Conservation (phyloP, 176 grass and related monocot species). For the Saccharum officinarum region DNA sequence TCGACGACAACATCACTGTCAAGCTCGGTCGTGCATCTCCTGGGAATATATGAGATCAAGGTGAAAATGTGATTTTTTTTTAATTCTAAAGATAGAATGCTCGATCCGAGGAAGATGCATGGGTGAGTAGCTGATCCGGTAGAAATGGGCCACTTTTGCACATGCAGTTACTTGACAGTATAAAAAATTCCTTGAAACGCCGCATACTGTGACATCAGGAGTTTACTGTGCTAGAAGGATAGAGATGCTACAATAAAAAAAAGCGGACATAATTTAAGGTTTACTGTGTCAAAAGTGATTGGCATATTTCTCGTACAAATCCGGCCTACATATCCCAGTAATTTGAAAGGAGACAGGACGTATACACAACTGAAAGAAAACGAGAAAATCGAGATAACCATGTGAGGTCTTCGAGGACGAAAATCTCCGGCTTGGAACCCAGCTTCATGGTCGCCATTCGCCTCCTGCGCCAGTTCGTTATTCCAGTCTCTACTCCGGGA, state of each 20-base stretch:
- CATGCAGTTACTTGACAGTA: too few species aligned
- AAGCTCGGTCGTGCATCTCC: slow-evolving; percentile 64
- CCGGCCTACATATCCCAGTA: background rate
- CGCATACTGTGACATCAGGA: background rate
- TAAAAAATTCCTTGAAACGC: background rate
- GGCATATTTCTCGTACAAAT: background rate
- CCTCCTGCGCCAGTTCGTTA: background rate
- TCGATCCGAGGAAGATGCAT: background rate
- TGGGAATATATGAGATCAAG: slow-evolving; percentile 19
- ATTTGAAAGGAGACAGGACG: background rate
- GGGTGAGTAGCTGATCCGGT: background rate
- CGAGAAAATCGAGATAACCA: slow-evolving; percentile 34
- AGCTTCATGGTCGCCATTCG: slow-evolving; percentile 70
- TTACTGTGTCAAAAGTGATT: background rate
- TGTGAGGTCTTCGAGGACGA: slow-evolving; percentile 64
- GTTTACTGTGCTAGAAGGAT: background rate
- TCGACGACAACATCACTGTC: slow-evolving; percentile 64
- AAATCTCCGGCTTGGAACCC: slow-evolving; percentile 64
- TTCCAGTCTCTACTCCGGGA: background rate
- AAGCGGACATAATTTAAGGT: background rate
- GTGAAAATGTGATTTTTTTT: background rate
- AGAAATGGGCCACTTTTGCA: background rate
- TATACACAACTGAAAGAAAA: background rate
- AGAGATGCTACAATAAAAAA: background rate
- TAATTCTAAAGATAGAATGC: background rate